Conservation (phyloP, 129 eudicot species). For the Tagetes patula region DNA sequence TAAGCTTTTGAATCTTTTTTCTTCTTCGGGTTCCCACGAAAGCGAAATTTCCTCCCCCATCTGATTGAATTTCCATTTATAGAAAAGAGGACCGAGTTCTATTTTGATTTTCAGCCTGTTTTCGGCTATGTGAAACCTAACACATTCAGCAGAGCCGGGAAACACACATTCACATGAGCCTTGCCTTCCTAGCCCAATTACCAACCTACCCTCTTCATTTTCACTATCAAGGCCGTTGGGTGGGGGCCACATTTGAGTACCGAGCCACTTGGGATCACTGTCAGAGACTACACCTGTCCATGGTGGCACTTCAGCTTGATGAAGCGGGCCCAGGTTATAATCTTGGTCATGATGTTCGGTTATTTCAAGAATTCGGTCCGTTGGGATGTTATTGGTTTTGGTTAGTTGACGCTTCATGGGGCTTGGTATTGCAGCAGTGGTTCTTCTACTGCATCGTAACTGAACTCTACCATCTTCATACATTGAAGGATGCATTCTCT, state of each 20-base stretch:
- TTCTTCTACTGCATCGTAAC: slow-evolving; percentile 46
- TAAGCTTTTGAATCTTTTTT: slow-evolving; percentile 59
- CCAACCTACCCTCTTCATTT: slow-evolving; percentile 4
- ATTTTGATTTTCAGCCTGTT: slow-evolving; percentile 52
- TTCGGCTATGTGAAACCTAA: slow-evolving; percentile 81
- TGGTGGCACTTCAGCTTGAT: slow-evolving; percentile 65
- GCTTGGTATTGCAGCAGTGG: slow-evolving; percentile 33
- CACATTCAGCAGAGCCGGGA: slow-evolving; percentile 63
- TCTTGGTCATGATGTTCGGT: slow-evolving; percentile 27
- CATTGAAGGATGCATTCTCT: slow-evolving; percentile 72
- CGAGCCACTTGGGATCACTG: slow-evolving; percentile 84
- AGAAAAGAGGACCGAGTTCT: slow-evolving; percentile 62
- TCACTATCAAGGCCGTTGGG: slow-evolving; percentile 19
- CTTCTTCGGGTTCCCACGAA: slow-evolving; percentile 80
- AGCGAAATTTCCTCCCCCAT: slow-evolving; percentile 97
- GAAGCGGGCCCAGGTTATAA: slow-evolving; percentile 47
- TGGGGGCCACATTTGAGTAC: slow-evolving; percentile 66
- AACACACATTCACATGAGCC: slow-evolving; percentile 47
- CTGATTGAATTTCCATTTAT: slow-evolving; percentile 60
- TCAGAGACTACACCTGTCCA: slow-evolving; percentile 56
- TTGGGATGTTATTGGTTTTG: slow-evolving; percentile 12
- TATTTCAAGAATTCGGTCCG: slow-evolving; percentile 2
- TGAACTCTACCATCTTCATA: slow-evolving; percentile 51
- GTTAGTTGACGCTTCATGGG: slow-evolving; percentile 30
- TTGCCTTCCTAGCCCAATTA: slow-evolving; percentile 54